Evolutionary conservation across 345 rosid species (phyloP).

Genomic region (Microcos paniculata): DNA sequence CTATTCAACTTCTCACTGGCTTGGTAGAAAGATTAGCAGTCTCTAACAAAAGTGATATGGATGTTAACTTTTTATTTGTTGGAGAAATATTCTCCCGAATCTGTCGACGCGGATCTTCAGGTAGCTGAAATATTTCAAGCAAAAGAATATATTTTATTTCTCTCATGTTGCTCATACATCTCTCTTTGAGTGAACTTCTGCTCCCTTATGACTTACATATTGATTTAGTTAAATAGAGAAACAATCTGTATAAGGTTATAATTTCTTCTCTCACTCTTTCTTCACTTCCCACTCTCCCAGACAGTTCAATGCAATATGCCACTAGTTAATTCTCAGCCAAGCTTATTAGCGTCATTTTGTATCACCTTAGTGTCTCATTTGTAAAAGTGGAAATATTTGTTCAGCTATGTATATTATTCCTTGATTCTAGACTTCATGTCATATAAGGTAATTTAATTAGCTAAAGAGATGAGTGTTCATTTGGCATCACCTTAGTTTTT

Average conservation of each 20-base stretch:
- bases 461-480: background rate
- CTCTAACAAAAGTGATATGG: constrained; percentile 24
- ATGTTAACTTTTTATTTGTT: constrained; percentile 47
- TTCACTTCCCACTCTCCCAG: background rate
- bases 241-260: background rate
- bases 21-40: constrained; percentile 38
- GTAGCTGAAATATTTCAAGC: constrained; percentile 36
- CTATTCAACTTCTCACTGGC: constrained; percentile 58
- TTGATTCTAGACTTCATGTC: background rate
- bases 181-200: constrained; percentile 12
- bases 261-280: background rate
- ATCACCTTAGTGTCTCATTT: background rate
- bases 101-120: constrained; percentile 93
- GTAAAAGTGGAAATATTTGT: background rate
- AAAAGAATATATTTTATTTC: background rate
- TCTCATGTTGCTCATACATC: constrained; percentile 1
- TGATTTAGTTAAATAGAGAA: background rate
- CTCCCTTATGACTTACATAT: constrained; percentile 7
- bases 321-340: background rate
- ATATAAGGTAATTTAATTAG: background rate
- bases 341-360: background rate
- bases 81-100: constrained; percentile 81
- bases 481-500: background rate
- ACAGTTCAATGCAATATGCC: background rate
- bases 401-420: background rate